These are phyloP conservation scores for Dimocarpus longan DNA, from an alignment of 345 rosid genomes.

Conservation along the genomic window DNA sequence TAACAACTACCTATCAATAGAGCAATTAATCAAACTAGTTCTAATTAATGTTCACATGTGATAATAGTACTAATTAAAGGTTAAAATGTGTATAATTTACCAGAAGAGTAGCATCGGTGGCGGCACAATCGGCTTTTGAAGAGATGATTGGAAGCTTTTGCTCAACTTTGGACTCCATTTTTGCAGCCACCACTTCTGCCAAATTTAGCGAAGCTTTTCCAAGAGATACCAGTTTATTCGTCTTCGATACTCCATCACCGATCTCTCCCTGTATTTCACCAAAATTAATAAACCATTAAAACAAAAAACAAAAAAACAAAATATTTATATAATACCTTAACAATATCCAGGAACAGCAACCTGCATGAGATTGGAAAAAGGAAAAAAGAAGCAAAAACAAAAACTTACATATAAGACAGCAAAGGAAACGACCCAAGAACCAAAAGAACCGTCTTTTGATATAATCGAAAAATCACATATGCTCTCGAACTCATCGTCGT, in stretches of 20 bases:
- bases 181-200: conserved; percentile 30
- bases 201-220: conserved; percentile 36
- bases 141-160: conserved; percentile 30
- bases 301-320: too few relatives aligned
- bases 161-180: conserved; percentile 21
- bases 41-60: too few relatives aligned
- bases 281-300: neutral
- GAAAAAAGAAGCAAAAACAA: neutral
- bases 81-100: conserved; percentile 10
- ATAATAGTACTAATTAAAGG: too few relatives aligned
- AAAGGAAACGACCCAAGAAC: conserved; percentile 39
- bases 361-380: neutral
- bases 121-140: conserved; percentile 21
- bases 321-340: too few relatives aligned
- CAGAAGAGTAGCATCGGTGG: conserved; percentile 29
- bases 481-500: conserved; percentile 38
- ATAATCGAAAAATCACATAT: conserved; percentile 20
- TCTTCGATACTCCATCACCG: conserved; percentile 13
- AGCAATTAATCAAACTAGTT: too few relatives aligned
- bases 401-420: conserved; percentile 35
- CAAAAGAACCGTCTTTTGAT: conserved; percentile 16
- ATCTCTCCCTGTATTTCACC: conserved; percentile 21
- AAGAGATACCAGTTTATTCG: conserved; percentile 7
- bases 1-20: too few relatives aligned
- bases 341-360: neutral